phyloP scores from a whole-genome alignment of 2,329 filamentous ascomycete genomes.

The Colletotrichum sp. region DNA sequence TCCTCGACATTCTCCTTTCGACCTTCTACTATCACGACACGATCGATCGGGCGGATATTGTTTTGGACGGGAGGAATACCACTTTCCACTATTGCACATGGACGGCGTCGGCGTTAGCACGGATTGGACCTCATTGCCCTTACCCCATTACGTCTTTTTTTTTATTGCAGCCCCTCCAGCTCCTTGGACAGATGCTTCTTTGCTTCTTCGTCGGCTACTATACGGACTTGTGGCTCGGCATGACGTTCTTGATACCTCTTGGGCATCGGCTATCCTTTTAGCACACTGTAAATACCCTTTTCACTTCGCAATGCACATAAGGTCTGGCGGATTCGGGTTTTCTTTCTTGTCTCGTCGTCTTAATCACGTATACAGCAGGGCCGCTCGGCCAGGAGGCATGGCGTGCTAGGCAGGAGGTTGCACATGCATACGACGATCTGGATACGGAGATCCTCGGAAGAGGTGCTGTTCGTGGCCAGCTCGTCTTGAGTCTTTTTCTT shows the following conservation, averaged over 20 bases:
- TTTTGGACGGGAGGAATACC: background rate
- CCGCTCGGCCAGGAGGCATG: background rate
- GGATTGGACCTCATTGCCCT: constrained; percentile 4
- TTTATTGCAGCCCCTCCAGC: constrained; percentile 16
- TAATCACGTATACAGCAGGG: background rate
- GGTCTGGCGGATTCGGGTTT: background rate
- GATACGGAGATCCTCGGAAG: constrained; percentile 2
- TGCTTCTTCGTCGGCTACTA: background rate
- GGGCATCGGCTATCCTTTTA: constrained; percentile 4
- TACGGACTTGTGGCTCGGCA: background rate
- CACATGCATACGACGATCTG: background rate
- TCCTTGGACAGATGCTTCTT: constrained; percentile 9
- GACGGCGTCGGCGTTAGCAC: constrained; percentile 20
- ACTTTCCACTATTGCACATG: constrained; percentile 9
- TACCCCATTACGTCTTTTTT: constrained; percentile 3
- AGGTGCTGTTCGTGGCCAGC: background rate
- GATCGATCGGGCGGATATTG: constrained; percentile 8
- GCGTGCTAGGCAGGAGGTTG: background rate
- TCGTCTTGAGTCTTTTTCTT: background rate
- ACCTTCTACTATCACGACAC: background rate
- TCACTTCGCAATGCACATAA: constrained; percentile 9
- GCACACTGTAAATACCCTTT: constrained; percentile 18
- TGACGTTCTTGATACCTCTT: constrained; percentile 19
- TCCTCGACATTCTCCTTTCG: background rate
- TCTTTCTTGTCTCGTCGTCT: background rate